Evolutionary conservation across 352 stramenopile species (phyloP).

Genomic region (Pythium aquatile): DNA sequence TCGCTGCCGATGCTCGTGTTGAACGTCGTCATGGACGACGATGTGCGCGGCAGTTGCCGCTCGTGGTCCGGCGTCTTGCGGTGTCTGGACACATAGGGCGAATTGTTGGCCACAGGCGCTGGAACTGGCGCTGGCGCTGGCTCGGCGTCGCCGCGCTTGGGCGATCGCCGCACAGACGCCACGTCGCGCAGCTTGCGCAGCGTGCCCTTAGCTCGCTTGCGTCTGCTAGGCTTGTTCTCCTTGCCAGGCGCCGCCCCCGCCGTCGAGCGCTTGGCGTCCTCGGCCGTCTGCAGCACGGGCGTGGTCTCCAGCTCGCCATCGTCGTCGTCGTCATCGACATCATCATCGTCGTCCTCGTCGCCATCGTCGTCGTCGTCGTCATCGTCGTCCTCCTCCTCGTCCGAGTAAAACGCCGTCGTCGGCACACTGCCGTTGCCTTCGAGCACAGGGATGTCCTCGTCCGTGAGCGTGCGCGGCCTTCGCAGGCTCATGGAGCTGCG

Average conservation of each 20-base stretch:
- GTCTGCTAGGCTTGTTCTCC: constrained; percentile 40
- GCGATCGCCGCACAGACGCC: constrained; percentile 18
- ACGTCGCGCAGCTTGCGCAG: constrained; percentile 28
- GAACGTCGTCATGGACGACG: constrained; percentile 7
- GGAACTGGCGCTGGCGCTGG: background rate
- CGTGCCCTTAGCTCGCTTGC: constrained; percentile 9
- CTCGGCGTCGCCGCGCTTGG: constrained; percentile 4
- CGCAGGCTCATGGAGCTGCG: background rate
- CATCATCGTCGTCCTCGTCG: constrained; percentile 31
- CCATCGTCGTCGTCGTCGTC: constrained; percentile 24
- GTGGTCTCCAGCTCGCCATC: constrained; percentile 39
- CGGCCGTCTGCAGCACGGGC: constrained; percentile 62
- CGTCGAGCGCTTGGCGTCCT: constrained; percentile 40
- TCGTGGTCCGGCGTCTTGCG: background rate
- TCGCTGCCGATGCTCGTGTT: constrained; percentile 9
- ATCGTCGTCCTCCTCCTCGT: constrained; percentile 28
- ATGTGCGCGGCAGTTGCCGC: background rate
- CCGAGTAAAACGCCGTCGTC: constrained; percentile 37
- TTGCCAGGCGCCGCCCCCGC: constrained; percentile 25
- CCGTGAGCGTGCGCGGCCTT: constrained; percentile 11
- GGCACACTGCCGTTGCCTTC: constrained; percentile 31
- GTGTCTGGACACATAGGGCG: background rate
- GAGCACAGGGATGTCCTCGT: constrained; percentile 73
- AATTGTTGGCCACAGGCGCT: background rate
- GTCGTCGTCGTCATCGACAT: constrained; percentile 26